Evolutionary conservation across 1,284 basidiomycete species (phyloP).

Genomic region (Stereum hirsutum): DNA sequence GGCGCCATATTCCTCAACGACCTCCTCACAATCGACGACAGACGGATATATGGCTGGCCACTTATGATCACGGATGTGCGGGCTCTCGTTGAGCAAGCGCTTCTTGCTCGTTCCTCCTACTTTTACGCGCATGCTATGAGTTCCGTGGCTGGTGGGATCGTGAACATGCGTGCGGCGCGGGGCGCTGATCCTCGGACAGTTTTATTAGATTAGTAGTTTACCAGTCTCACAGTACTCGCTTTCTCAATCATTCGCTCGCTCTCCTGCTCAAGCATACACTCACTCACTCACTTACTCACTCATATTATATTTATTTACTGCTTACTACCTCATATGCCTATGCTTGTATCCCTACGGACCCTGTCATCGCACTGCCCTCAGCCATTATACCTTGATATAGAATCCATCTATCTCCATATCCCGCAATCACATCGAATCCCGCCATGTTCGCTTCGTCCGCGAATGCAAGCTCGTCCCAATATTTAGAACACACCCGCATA

Average conservation of each 20-base stretch:
- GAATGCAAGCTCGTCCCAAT: too few species aligned
- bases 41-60: constrained; percentile 29
- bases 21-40: constrained; percentile 31
- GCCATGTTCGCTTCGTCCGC: too few species aligned
- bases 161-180: constrained; percentile 28
- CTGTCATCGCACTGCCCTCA: too few species aligned
- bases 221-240: too few species aligned
- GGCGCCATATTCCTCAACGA: constrained; percentile 33
- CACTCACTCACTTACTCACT: too few species aligned
- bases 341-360: too few species aligned
- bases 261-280: not conserved
- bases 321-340: too few species aligned
- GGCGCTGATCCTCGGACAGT: constrained; percentile 30
- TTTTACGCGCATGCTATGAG: constrained; percentile 37
- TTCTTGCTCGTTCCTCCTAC: constrained; percentile 26
- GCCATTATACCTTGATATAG: too few species aligned
- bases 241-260: not conserved
- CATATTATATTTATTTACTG: too few species aligned
- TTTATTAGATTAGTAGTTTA: constrained; percentile 12
- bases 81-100: constrained; percentile 33
- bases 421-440: too few species aligned
- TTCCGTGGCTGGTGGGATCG: constrained; percentile 32
- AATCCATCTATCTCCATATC: too few species aligned
- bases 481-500: too few species aligned
- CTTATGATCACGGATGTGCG: constrained; percentile 34